Evolutionary conservation across 768 basidiomycete genomes (phyloP), one percentile per base, ranked within the genome.

Genomic region (Xerocomellus dryophilus): DNA sequence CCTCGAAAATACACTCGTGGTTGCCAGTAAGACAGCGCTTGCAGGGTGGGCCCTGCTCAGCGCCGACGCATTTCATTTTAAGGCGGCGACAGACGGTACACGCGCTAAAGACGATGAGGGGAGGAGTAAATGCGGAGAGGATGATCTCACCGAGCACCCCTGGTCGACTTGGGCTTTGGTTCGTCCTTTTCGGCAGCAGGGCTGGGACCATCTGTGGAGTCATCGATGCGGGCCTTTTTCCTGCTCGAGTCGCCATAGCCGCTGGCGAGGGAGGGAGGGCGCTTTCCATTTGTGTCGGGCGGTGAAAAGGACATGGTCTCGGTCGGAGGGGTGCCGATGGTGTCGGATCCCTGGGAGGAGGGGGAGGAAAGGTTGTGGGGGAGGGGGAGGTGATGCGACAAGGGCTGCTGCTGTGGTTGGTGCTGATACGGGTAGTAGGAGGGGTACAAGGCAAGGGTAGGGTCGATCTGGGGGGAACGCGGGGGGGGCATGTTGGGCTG

Each of bases 1-100:
- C 96, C 73, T 98, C 94, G 59, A 99, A 98, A 41, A 97, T 82
- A 66, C 97, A 99, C 61, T 96, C 92, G 64, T 95, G 89, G 60
- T 82, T 82, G 18, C 89, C 86, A 0, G 83, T 65, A 43, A 74
- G 72, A 63, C 93, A 97, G 20, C 93, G 86, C 65, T 93, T 95
- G 75, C 93, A 97, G 0, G 93, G 91, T 0, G 89, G 89, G 0
- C 93, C 93, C 38, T 93, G 82, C 69, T 94, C 93, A 3, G 90
- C 92, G 32, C 89, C 90, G 8, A 91, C 88, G 53, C 92, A 94
- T 65, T 92, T 94, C 93, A 92, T 94, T 74, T 94, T 95, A 31
- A 94, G 79, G 23, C 92, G 86, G 20, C 93, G 82, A 68, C 93
- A 96, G 11, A 94, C 90, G 0, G 90, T 93, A 59, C 93, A 97